Evolutionary conservation across 1,284 basidiomycete species (phyloP).

Genomic region (Mycosarcoma mackinlayi): DNA sequence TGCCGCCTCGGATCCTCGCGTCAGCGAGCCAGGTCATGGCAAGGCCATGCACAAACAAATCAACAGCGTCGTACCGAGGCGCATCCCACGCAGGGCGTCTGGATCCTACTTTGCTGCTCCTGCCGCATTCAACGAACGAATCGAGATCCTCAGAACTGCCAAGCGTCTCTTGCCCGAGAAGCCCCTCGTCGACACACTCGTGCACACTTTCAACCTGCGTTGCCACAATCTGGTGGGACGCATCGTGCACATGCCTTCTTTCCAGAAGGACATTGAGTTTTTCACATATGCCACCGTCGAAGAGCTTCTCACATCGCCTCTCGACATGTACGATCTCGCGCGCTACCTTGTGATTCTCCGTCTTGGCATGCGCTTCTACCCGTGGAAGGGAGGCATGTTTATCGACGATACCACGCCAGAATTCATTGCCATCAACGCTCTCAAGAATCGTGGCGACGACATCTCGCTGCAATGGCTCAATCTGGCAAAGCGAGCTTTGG

Average conservation of each 20-base stretch:
- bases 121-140: conserved; percentile 23
- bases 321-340: conserved; percentile 47
- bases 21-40: conserved; percentile 39
- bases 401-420: conserved; percentile 32
- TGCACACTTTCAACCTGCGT: conserved; percentile 31
- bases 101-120: conserved; percentile 27
- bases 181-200: conserved; percentile 24
- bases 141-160: conserved; percentile 36
- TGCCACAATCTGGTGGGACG: conserved; percentile 48
- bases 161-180: conserved; percentile 26
- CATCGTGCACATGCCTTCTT: conserved; percentile 51
- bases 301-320: conserved; percentile 34
- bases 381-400: conserved; percentile 35
- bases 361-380: conserved; percentile 58
- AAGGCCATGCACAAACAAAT: conserved; percentile 32
- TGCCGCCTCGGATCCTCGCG: conserved; percentile 40
- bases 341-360: conserved; percentile 53
- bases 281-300: conserved; percentile 36
- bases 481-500: conserved; percentile 43
- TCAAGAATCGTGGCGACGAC: conserved; percentile 49
- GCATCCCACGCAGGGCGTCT: conserved; percentile 11
- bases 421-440: conserved; percentile 44
- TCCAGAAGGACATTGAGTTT: conserved; percentile 36
- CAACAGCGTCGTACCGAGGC: conserved; percentile 20
- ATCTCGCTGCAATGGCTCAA: conserved; percentile 44